Base-by-base conservation (phyloP, 1,284 basidiomycete genomes). In the Austroboletus novae-zelandiae region DNA sequence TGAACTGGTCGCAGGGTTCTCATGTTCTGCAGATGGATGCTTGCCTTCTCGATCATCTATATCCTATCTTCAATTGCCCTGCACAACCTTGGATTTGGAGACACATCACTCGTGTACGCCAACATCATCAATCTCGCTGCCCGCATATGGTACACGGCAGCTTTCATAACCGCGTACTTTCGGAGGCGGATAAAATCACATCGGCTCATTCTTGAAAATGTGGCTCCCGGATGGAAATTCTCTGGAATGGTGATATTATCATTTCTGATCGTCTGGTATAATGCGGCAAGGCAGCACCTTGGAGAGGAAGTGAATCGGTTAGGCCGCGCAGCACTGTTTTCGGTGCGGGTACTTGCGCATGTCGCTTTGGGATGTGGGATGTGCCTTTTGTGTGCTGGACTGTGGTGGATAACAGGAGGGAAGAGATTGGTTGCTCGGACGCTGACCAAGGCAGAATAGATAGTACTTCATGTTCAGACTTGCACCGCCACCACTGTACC, bases 31-130 rank as follows among this genome's bases (percentile, higher is more conserved):
- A 81, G 82, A 45, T 88, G 82, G 81, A 86, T 92, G 80, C 74
- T 81, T 15, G 70, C 69, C 1, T 90, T 89, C 64, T 88, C 88
- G 0, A 57, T 73, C 2, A 61, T 78, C 5, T 89, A 88, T 65
- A 77, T 86, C 20, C 54, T 69, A 13, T 72, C 79, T 5, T 80
- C 86, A 3, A 66, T 81, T 14, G 59, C 58, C 5, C 69, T 87
- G 15, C 81, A 80, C 54, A 66, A 66, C 8, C 58, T 78, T 9
- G 72, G 70, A 1, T 67, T 83, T 32, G 86, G 84, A 9, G 89
- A 91, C 64, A 74, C 76, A 0, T 84, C 88, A 9, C 74, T 93
- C 36, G 83, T 93, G 4, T 89, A 79, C 57, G 88, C 87, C 42
- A 91, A 91, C 63, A 80, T 83, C 53, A 67, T 77, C 53, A 89